These are phyloP conservation scores for Kalaharituber pfeilii DNA, from an alignment of 2,329 filamentous ascomycete genomes.

Conservation along the genomic window DNA sequence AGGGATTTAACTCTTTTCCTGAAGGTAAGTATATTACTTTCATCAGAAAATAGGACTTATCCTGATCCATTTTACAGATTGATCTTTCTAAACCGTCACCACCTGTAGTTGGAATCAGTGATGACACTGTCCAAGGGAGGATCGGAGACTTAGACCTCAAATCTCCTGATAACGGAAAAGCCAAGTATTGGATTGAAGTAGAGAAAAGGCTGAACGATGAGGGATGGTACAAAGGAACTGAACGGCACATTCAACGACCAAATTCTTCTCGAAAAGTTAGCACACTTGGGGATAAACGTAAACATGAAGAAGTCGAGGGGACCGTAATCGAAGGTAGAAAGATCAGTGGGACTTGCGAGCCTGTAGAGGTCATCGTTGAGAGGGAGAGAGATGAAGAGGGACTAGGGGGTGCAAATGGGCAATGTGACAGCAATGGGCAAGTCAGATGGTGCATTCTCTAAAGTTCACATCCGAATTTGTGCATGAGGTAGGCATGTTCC, in stretches of 20 bases:
- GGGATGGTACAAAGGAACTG: conserved; percentile 46
- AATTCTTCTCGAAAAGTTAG: not conserved
- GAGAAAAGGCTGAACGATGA: conserved; percentile 46
- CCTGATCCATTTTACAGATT: too few species aligned
- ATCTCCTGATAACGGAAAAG: conserved; percentile 44
- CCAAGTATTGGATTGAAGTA: conserved; percentile 47
- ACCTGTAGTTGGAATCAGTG: not conserved
- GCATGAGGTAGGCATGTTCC: too few species aligned
- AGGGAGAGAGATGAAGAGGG: not conserved
- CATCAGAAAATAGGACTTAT: not conserved
- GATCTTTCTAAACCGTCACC: not conserved
- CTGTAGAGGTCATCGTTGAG: not conserved
- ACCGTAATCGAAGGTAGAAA: not conserved
- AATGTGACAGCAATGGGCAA: not conserved
- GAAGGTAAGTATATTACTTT: conserved; percentile 31
- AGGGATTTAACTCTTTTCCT: conserved; percentile 63
- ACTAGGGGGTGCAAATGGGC: not conserved
- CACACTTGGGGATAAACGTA: not conserved
- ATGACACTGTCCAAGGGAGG: conserved; percentile 35
- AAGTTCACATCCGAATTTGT: too few species aligned
- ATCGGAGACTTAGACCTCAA: conserved; percentile 67
- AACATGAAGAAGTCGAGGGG: not conserved
- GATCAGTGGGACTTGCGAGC: not conserved
- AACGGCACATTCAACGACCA: conserved; percentile 11
- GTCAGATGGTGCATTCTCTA: not conserved